Conservation (phyloP, 306 rosid genomes). For the Crataegus laevigata region DNA sequence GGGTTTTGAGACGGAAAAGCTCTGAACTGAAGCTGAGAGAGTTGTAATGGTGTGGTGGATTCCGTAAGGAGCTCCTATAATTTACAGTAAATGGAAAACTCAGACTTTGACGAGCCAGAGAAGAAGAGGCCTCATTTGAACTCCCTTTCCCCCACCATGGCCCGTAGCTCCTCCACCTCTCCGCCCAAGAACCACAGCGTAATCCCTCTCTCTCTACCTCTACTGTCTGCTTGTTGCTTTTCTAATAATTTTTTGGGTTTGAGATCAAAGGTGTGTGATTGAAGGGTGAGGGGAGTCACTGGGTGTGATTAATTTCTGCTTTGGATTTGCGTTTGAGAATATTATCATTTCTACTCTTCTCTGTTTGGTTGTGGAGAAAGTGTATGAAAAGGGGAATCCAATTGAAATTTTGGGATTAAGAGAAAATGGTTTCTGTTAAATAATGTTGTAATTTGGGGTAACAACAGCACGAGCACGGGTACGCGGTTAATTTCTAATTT, state of each 20-base stretch:
- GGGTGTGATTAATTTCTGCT: not conserved
- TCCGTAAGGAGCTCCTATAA: not conserved
- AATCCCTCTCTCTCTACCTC: not conserved
- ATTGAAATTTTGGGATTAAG: not conserved
- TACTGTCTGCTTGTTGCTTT: not conserved
- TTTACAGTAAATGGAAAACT: constrained; percentile 42
- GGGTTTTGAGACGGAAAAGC: not conserved
- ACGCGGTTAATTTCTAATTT: not conserved
- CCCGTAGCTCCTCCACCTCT: constrained; percentile 49
- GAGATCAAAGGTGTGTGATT: not conserved
- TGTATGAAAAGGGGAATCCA: not conserved
- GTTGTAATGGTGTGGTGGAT: constrained; percentile 7
- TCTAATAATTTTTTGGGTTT: not conserved
- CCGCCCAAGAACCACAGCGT: constrained; percentile 43
- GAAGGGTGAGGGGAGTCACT: not conserved
- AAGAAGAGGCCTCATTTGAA: constrained; percentile 77
- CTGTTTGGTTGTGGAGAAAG: not conserved
- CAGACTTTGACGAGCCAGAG: constrained; percentile 58
- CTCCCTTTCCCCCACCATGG: constrained; percentile 40
- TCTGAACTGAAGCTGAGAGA: not conserved
- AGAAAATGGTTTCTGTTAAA: not conserved
- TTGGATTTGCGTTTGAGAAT: not conserved
- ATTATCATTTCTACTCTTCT: not conserved
- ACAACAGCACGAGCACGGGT: not conserved
- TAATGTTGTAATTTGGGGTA: not conserved